Evolutionary conservation across 164 flowering plant genomes (phyloP).

Genomic region (Chimonanthus praecox): DNA sequence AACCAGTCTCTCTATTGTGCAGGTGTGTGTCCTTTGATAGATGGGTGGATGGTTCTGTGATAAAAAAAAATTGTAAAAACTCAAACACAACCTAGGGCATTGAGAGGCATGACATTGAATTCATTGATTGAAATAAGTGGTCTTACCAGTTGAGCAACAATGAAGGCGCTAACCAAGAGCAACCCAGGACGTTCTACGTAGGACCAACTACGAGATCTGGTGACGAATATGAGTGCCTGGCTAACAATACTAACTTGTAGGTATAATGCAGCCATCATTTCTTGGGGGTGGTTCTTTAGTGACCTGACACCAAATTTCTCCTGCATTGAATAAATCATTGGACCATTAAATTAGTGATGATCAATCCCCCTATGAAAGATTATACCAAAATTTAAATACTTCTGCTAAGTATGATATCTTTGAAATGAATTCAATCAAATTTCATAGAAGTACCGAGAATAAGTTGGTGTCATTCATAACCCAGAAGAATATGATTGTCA

Average conservation of each 20-base stretch:
- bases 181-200: constrained; percentile 85
- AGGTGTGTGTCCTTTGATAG: too few species aligned
- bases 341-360: neutral
- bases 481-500: constrained; percentile 96
- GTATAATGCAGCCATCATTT: constrained; percentile 87
- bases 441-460: constrained; percentile 52
- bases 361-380: neutral
- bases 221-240: constrained; percentile 92
- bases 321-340: constrained; percentile 28
- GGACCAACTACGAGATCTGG: constrained; percentile 97
- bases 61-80: neutral
- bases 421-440: neutral
- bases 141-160: constrained; percentile 80
- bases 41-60: neutral
- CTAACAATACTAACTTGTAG: constrained; percentile 97
- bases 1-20: neutral
- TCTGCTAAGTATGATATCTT: neutral
- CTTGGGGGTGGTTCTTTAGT: constrained; percentile 29
- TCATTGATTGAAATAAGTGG: neutral
- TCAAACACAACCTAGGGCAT: neutral
- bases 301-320: constrained; percentile 56
- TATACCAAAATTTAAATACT: too few species aligned
- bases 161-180: constrained; percentile 55
- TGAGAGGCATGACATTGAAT: neutral
- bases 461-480: constrained; percentile 56